Base-by-base conservation (phyloP, 352 stramenopile species). In the Phytophthora syringae region DNA sequence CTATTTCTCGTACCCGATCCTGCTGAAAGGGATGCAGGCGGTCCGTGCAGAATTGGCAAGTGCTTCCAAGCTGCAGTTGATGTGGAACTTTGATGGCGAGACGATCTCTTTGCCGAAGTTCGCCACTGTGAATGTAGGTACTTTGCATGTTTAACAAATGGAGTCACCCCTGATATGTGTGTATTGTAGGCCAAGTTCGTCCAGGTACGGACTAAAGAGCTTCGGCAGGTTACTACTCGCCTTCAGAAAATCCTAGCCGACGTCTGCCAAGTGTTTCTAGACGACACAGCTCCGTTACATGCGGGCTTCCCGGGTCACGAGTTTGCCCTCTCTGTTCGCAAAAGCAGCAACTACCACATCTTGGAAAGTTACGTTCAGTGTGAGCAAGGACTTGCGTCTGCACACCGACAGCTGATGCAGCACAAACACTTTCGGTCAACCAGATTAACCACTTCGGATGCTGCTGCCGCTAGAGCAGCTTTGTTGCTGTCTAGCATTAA, bases 261-360 rank as follows among this genome's bases (percentile, higher is more conserved):
- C 0, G 65, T 86, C 0, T 88, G 74, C 24, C 61, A 70, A 4
- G 56, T 70, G 7, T 82, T 73, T 52, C 54, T 91, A 13, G 64
- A 67, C 12, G 81, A 60, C 25, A 79, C 48, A 16, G 63, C 82
- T 1, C 63, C 74, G 10, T 36, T 77, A 3, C 68, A 82, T 18
- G 73, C 69, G 7, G 67, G 70, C 1, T 84, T 88, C 44, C 76
- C 80, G 9, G 80, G 76, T 0, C 64, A 88, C 21, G 71, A 88
- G 36, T 87, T 88, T 18, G 78, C 78, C 1, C 25, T 84, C 5
- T 85, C 76, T 4, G 85, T 69, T 6, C 74, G 78, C 5, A 88
- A 83, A 47, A 89, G 82, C 58, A 88, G 78, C 60, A 88, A 87
- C 43, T 84, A 67, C 16, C 71, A 84, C 36, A 75, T 88, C 16